Percentiles rank a stretch among this genome's conserved stretches.
phyloP scores from a whole-genome alignment of 495 filamentous ascomycete genomes.

The Darksidea phi region DNA sequence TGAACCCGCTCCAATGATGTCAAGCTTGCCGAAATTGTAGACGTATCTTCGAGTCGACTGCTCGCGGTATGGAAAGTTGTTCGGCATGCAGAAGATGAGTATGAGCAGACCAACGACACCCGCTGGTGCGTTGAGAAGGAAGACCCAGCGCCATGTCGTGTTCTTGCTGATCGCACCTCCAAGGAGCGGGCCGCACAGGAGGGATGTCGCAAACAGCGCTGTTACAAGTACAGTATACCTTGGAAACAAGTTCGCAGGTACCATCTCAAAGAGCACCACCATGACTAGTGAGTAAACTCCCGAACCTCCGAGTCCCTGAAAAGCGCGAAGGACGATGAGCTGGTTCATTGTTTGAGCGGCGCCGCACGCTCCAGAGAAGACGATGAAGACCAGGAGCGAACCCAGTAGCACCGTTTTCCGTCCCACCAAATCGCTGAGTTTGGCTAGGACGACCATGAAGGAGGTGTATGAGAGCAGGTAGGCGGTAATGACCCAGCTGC shows the following conservation, averaged over 20 bases:
- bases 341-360: constrained; percentile 36
- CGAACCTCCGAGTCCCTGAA: constrained; percentile 11
- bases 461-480: constrained; percentile 58
- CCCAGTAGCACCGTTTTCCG: constrained; percentile 40
- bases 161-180: constrained; percentile 45
- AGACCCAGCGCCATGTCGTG: constrained; percentile 47
- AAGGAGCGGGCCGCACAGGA: constrained; percentile 48
- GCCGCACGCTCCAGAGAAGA: constrained; percentile 22
- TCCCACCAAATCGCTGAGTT: constrained; percentile 39
- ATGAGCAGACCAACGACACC: constrained; percentile 1
- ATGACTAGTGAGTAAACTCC: constrained; percentile 48
- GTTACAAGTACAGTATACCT: constrained; percentile 39
- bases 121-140: constrained; percentile 19
- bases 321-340: constrained; percentile 23
- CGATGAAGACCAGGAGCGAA: constrained; percentile 40
- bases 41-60: neutral
- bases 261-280: constrained; percentile 53
- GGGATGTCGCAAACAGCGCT: constrained; percentile 39
- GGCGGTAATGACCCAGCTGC: constrained; percentile 58
- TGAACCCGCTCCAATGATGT: constrained; percentile 13
- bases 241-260: constrained; percentile 42
- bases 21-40: neutral
- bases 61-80: constrained; percentile 18
- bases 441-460: constrained; percentile 18
- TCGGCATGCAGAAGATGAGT: constrained; percentile 13